Evolutionary conservation across 2,329 filamentous ascomycete species (phyloP), one percentile per base, ranked within the genome.

Genomic region (Zymoseptoria passerinii): DNA sequence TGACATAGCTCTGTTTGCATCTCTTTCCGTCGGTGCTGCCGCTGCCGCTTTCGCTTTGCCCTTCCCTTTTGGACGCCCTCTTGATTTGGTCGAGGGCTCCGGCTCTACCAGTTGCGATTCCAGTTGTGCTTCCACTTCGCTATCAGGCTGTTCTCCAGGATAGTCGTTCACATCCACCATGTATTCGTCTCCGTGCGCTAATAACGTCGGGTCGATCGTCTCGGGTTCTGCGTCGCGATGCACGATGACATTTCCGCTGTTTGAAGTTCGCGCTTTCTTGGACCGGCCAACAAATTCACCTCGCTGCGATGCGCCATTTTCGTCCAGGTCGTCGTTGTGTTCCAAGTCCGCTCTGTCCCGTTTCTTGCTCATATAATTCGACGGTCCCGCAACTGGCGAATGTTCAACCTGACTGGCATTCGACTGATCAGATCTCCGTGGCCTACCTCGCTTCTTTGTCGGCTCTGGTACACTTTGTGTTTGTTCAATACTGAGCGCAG

Each of bases 1-100:
- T 20, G 62, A 61, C 53, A 66, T 63, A 8, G 57, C 54, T n/a
- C 63, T 61, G 52, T 66, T 67, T 8, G 62, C 52, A 50, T 68
- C 61, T 53, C 60, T 51, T 28, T 68, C 63, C 52, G 61, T 65
- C 13, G 58, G 59, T 23, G 60, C 59, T 27, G 58, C 61, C 29
- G 57, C 49, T 8, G 58, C 58, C 40, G 61, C 63, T 53, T 50
- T 54, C 51, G 60, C 61, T 48, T 63, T 65, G 1, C 57, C 62
- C 23, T 64, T 64, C 4, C 51, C 52, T 13, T 58, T 56, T 35
- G 57, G 58, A 52, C 50, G 63, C n/a, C 53, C 50, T 54, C 59
- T 64, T 53, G 57, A 59, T 23, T 53, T 54, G 23, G 50, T 52
- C 27, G 61, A 58, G 20, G 56, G 19, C 16, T 60, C 57, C 23